Evolutionary conservation across 768 basidiomycete genomes (phyloP).

Genomic region (Chalciporus chontae): DNA sequence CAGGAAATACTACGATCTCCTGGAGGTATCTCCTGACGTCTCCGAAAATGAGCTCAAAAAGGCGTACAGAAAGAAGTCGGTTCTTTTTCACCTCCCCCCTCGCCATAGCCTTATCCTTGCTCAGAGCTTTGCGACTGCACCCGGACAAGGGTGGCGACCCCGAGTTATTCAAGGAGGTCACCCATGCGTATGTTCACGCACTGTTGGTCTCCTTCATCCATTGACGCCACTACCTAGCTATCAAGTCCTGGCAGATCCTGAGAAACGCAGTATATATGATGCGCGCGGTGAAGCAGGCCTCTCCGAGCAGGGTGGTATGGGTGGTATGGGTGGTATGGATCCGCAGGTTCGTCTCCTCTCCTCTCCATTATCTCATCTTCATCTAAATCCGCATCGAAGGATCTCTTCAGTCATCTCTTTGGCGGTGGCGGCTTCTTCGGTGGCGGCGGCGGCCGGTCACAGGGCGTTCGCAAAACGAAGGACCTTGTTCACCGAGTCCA

Average conservation of each 20-base stretch:
- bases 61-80: conserved; percentile 90
- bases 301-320: conserved; percentile 83
- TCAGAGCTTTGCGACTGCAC: conserved; percentile 78
- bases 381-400: conserved; percentile 40
- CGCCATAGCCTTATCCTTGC: conserved; percentile 6
- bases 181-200: conserved; percentile 71
- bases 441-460: conserved; percentile 55
- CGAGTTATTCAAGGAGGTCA: conserved; percentile 96
- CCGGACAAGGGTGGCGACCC: conserved; percentile 96
- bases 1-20: conserved; percentile 91
- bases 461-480: conserved; percentile 89
- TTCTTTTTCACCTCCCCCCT: background rate
- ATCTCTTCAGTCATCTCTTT: conserved; percentile 96
- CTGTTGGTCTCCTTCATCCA: background rate
- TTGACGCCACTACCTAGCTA: conserved; percentile 50
- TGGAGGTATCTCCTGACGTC: conserved; percentile 77
- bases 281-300: conserved; percentile 89
- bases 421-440: conserved; percentile 77
- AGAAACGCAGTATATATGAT: conserved; percentile 83
- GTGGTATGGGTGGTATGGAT: conserved; percentile 95
- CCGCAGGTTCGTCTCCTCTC: conserved; percentile 63
- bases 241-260: conserved; percentile 86
- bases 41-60: conserved; percentile 89
- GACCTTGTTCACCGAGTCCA: conserved; percentile 96
- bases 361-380: background rate